These are phyloP conservation scores for Emmonsiellopsis sp. DNA, from an alignment of 2,329 filamentous ascomycete genomes.

Conservation along the genomic window DNA sequence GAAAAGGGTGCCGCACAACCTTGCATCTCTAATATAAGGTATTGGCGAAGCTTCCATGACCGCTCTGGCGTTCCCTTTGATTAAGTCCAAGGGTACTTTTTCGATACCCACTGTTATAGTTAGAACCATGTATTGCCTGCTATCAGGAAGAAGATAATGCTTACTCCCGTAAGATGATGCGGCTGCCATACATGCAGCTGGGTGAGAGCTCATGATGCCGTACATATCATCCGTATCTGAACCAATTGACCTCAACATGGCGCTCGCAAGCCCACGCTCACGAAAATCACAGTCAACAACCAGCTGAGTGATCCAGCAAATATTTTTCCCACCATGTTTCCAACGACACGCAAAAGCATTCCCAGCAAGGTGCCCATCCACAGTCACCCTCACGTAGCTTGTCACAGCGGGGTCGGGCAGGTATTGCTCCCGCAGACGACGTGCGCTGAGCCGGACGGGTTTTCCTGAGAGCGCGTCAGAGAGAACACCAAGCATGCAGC, in stretches of 20 bases:
- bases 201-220: conserved; percentile 17
- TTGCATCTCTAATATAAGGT: conserved; percentile 29
- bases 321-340: conserved; percentile 17
- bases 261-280: conserved; percentile 25
- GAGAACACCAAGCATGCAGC: conserved; percentile 24
- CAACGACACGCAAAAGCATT: conserved; percentile 29
- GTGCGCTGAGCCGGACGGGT: conserved; percentile 5
- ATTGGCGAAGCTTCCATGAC: conserved; percentile 29
- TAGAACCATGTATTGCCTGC: neutral
- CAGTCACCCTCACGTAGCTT: conserved; percentile 6
- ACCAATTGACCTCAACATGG: conserved; percentile 23
- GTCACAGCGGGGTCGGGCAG: conserved; percentile 3
- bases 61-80: conserved; percentile 19
- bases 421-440: conserved; percentile 8
- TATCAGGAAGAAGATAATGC: conserved; percentile 5
- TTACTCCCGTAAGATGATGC: conserved; percentile 13
- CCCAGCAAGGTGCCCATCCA: conserved; percentile 10
- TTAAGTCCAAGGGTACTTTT: conserved; percentile 17
- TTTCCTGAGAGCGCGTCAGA: conserved; percentile 19
- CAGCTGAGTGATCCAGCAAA: conserved; percentile 36
- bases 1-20: conserved; percentile 29
- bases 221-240: conserved; percentile 24
- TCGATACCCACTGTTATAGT: neutral
- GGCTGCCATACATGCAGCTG: conserved; percentile 15
- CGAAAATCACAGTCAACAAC: conserved; percentile 29